A percentile compares a stretch with the other conserved stretches of the same genome.
Evolutionary conservation across 2,329 filamentous ascomycete genomes (phyloP).

Genomic region (Fusarium sp.): DNA sequence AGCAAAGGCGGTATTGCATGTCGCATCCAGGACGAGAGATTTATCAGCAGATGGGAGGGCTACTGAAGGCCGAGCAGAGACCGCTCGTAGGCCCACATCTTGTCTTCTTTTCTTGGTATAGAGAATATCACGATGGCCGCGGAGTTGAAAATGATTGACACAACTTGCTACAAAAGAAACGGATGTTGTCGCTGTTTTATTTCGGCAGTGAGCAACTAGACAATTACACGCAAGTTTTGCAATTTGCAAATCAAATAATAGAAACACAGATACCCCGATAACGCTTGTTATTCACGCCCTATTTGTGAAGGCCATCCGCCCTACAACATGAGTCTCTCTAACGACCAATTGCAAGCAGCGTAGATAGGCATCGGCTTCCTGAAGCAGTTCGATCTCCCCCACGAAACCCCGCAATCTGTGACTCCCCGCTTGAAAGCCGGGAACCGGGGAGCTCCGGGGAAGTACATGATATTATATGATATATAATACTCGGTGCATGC

Average conservation of each 20-base stretch:
- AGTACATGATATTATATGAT: constrained; percentile 8
- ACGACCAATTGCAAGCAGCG: constrained; percentile 19
- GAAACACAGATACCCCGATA: constrained; percentile 45
- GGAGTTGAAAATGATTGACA: constrained; percentile 19
- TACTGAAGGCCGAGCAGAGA: constrained; percentile 10
- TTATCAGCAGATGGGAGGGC: constrained; percentile 1
- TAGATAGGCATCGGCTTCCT: constrained; percentile 17
- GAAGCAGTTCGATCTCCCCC: constrained; percentile 36
- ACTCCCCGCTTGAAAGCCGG: constrained; percentile 24
- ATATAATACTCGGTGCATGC: constrained; percentile 17
- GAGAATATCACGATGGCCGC: constrained; percentile 11
- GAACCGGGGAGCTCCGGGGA: constrained; percentile 5
- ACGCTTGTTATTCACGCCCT: constrained; percentile 20
- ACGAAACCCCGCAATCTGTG: constrained; percentile 41
- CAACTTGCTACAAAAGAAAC: constrained; percentile 28
- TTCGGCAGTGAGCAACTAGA: constrained; percentile 37
- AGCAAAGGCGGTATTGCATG: background rate
- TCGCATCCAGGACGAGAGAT: constrained; percentile 13
- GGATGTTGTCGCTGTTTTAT: constrained; percentile 18
- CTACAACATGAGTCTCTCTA: constrained; percentile 16
- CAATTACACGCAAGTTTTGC: constrained; percentile 39
- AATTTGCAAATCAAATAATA: constrained; percentile 35
- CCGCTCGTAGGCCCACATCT: background rate
- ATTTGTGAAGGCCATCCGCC: constrained; percentile 21
- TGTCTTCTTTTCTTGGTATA: constrained; percentile 15